These are phyloP conservation scores for Alternaria sp. DNA, from an alignment of 2,329 filamentous ascomycete genomes.

Conservation along the genomic window DNA sequence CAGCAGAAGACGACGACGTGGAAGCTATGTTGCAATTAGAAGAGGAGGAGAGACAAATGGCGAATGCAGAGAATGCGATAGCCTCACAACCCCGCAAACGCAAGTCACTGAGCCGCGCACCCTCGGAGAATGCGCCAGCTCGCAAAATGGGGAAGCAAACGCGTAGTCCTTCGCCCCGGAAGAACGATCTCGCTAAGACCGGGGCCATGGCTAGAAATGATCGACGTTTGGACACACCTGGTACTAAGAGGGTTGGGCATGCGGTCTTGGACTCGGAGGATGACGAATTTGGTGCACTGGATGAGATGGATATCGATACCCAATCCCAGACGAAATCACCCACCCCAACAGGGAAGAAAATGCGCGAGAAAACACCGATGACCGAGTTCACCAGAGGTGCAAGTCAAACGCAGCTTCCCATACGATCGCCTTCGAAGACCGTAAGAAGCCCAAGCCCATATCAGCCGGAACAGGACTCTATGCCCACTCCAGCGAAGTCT, in stretches of 20 bases:
- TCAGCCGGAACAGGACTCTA: slow-evolving; percentile 21
- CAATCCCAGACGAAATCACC: slow-evolving; percentile 17
- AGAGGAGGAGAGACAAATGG: slow-evolving; percentile 21
- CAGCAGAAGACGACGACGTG: slow-evolving; percentile 13
- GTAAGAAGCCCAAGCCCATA: slow-evolving; percentile 20
- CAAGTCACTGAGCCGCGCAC: slow-evolving; percentile 38
- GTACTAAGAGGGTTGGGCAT: slow-evolving; percentile 23
- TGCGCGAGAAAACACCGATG: slow-evolving; percentile 21
- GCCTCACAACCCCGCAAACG: slow-evolving; percentile 33
- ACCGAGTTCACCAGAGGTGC: slow-evolving; percentile 11
- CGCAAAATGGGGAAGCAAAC: slow-evolving; percentile 39
- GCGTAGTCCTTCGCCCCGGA: slow-evolving; percentile 27
- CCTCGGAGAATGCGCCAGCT: slow-evolving; percentile 36
- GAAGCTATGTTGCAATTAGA: slow-evolving; percentile 19
- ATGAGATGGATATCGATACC: slow-evolving; percentile 34
- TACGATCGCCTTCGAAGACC: slow-evolving; percentile 38
- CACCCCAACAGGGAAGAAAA: slow-evolving; percentile 11
- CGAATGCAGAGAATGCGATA: slow-evolving; percentile 5
- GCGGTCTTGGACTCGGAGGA: slow-evolving; percentile 43
- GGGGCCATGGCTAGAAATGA: not conserved
- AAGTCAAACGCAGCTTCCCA: slow-evolving; percentile 23
- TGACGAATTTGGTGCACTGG: slow-evolving; percentile 38
- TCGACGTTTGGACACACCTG: slow-evolving; percentile 15
- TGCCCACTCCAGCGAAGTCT: slow-evolving; percentile 26
- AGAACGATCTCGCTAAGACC: not conserved